Evolutionary conservation across 208 protist genomes (phyloP).

Genomic region (Phytomonas sp.): DNA sequence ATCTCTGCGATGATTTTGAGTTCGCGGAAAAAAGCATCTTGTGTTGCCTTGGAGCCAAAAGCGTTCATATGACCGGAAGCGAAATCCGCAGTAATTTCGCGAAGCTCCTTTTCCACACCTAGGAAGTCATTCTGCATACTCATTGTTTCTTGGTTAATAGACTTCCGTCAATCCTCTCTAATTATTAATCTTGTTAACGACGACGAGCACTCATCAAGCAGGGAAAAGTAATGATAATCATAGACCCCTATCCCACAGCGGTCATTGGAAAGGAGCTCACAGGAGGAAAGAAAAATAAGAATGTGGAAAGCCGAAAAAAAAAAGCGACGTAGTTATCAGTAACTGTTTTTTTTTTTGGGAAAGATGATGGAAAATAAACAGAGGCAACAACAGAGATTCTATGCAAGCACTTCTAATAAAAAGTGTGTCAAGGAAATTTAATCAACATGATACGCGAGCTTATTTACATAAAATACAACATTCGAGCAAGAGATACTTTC

Average conservation of each 20-base stretch:
- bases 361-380: no score
- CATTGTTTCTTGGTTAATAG: conserved; percentile 2
- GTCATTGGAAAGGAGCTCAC: background rate
- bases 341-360: background rate
- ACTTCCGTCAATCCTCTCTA: background rate
- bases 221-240: background rate
- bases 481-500: conserved; percentile 6
- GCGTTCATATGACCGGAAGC: conserved; percentile 76
- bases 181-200: background rate
- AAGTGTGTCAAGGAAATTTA: background rate
- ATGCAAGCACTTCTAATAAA: background rate
- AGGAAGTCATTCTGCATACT: conserved; percentile 46
- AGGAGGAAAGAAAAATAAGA: background rate
- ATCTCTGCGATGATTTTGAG: conserved; percentile 71
- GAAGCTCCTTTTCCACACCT: conserved; percentile 69
- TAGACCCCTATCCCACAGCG: background rate
- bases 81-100: conserved; percentile 79
- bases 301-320: background rate
- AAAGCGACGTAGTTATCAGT: background rate
- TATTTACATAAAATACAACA: conserved; percentile 6
- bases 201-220: background rate
- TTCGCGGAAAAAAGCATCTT: conserved; percentile 71
- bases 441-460: conserved; percentile 5
- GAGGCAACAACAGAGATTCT: background rate
- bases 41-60: conserved; percentile 54